Evolutionary conservation across 2,329 filamentous ascomycete species (phyloP), one percentile per base, ranked within the genome.

Genomic region (Phyllosticta paracitricarpa): DNA sequence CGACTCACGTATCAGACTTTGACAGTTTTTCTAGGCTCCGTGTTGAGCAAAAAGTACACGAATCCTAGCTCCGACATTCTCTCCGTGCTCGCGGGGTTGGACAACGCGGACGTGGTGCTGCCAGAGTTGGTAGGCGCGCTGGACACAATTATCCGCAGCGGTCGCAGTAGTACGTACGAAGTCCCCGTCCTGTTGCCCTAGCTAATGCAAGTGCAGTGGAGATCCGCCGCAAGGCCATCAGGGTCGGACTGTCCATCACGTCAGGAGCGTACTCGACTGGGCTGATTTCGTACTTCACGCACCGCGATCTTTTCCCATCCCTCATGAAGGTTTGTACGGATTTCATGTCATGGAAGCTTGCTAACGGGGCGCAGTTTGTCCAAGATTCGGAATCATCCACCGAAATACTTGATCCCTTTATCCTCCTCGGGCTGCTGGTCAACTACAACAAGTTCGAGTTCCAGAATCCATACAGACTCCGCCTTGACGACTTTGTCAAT

Each of bases 391-490:
- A 91, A 63, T 81, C 82, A 25, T 35, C 77, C 80, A 19, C 80
- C 82, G 68, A 84, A 84, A 62, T 82, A 59, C 58, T 90, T 53
- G 84, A 89, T 62, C 88, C 93, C 0, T 91, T 97, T 66, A 84
- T 88, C 14, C 82, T 97, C 9, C 81, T 97, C 22, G 93, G 93
- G 12, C 81, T 97, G 3, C 79, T 99, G 59, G 89, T 90, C 65
- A 99, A 97, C 76, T 97, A 97, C 81, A 97, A 99, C 82, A 99
- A 97, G 74, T 99, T 99, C 70, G 94, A 99, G 74, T 93, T 95
- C 62, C 92, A 96, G 72, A 99, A 99, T 68, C 93, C 93, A 0
- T 99, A 99, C 69, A 88, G 94, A 68, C 79, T 95, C 64, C 89
- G 93, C 28, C 82, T 99, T 17, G 91, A 93, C 68, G 92, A 97